Conservation (phyloP, 148 eudicot species). For the Pharnaceum exiguum region DNA sequence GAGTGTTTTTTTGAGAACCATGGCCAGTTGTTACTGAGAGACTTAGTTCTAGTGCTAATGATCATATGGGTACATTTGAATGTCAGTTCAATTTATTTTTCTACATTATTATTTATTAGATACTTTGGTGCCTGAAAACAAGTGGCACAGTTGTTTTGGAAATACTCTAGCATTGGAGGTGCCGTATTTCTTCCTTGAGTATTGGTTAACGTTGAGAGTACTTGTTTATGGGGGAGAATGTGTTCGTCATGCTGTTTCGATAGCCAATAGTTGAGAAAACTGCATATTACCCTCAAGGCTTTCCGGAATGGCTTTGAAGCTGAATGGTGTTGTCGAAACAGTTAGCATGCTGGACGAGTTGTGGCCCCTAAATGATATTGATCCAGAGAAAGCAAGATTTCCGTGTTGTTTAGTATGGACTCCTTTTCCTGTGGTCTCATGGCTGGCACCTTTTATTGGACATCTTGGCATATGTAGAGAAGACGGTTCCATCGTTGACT, state of each 20-base stretch:
- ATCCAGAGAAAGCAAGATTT: conserved; percentile 66
- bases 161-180: conserved; percentile 3
- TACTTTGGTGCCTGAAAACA: too few relatives aligned
- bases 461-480: conserved; percentile 93
- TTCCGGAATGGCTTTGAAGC: conserved; percentile 41
- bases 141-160: too few relatives aligned
- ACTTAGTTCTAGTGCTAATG: too few relatives aligned
- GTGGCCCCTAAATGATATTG: conserved; percentile 82
- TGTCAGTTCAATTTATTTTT: too few relatives aligned
- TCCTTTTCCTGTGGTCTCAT: conserved; percentile 87
- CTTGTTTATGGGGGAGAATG: conserved; percentile 6
- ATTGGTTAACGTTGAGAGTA: neutral
- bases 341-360: conserved; percentile 36
- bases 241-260: conserved; percentile 16
- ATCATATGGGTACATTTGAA: too few relatives aligned
- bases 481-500: conserved; percentile 90
- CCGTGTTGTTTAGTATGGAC: conserved; percentile 94
- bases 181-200: neutral
- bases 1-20: too few relatives aligned
- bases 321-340: conserved; percentile 26
- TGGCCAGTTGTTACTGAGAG: too few relatives aligned
- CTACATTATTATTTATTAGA: too few relatives aligned
- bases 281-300: conserved; percentile 22
- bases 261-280: conserved; percentile 14
- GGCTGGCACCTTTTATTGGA: conserved; percentile 90